Conservation (phyloP, 768 basidiomycete species). For the Trametes maxima region DNA sequence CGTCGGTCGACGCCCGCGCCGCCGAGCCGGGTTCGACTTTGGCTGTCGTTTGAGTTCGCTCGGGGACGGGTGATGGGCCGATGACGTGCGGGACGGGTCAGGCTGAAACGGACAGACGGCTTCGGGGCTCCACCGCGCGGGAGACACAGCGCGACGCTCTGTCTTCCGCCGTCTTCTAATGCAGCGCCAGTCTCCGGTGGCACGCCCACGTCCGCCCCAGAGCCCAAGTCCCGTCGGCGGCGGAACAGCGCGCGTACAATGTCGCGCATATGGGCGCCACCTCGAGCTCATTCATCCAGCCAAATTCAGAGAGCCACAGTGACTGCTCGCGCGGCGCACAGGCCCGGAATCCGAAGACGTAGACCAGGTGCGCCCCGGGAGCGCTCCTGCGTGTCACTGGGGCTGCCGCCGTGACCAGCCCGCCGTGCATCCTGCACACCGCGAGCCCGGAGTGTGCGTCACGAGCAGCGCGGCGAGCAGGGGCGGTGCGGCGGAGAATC, state of each 20-base stretch:
- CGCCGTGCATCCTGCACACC: neutral
- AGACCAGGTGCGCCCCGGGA: neutral
- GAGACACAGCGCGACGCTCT: neutral
- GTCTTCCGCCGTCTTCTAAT: conserved; percentile 2
- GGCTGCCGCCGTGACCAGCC: conserved; percentile 2
- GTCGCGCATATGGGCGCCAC: too few relatives aligned
- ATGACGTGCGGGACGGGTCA: conserved; percentile 8
- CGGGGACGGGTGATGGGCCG: too few relatives aligned
- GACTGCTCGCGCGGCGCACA: neutral
- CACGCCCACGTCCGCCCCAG: neutral
- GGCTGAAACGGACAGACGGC: neutral
- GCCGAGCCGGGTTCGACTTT: too few relatives aligned
- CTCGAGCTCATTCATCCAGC: too few relatives aligned
- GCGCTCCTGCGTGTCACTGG: neutral
- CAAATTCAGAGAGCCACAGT: neutral
- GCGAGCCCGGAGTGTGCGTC: neutral
- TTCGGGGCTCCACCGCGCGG: conserved; percentile 4
- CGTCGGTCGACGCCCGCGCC: too few relatives aligned
- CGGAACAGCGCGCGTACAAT: too few relatives aligned
- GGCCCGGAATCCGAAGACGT: conserved; percentile 8
- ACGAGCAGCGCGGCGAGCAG: conserved; percentile 1
- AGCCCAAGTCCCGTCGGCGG: too few relatives aligned
- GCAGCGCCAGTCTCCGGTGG: neutral
- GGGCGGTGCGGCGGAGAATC: too few relatives aligned
- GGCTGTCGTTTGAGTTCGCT: neutral